Evolutionary conservation across 139 green algal genomes (phyloP).

Genomic region (Tetratostichococcus sp.): DNA sequence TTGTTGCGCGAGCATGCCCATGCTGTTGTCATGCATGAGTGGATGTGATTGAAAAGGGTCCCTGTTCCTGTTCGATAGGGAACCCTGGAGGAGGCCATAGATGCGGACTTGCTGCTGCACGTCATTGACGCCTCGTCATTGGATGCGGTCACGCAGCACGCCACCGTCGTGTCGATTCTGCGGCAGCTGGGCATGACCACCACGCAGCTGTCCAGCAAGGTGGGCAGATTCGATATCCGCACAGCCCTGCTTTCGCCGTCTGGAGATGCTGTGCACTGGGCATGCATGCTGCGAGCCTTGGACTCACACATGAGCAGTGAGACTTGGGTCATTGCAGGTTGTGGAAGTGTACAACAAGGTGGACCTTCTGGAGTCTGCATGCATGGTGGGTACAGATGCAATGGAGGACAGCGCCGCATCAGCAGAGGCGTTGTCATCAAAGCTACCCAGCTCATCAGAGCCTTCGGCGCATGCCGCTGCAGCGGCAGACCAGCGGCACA

Average conservation of each 20-base stretch:
- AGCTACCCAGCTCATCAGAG: too few relatives aligned
- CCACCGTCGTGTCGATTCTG: conserved; percentile 47
- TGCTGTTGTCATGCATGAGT: too few relatives aligned
- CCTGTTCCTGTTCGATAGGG: conserved; percentile 29
- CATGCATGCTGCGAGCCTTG: too few relatives aligned
- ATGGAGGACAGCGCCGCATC: neutral
- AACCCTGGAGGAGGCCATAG: conserved; percentile 67
- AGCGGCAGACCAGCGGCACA: neutral
- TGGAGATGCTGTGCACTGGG: too few relatives aligned
- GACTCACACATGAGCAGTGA: too few relatives aligned
- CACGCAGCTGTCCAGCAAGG: neutral
- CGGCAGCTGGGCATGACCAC: neutral
- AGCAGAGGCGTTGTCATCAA: too few relatives aligned
- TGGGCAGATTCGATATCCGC: too few relatives aligned
- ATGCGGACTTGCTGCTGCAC: conserved; percentile 69
- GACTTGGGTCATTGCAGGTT: neutral
- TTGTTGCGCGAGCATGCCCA: too few relatives aligned
- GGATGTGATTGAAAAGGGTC: too few relatives aligned
- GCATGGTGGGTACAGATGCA: neutral
- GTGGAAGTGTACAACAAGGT: conserved; percentile 1
- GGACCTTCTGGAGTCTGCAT: neutral
- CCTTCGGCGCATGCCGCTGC: neutral
- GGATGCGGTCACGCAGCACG: conserved; percentile 41
- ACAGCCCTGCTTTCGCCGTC: too few relatives aligned
- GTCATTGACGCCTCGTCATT: conserved; percentile 56